phyloP scores from a whole-genome alignment of 225 moss, liverwort and hornwort species.

The Pseudoscleropodium purum region DNA sequence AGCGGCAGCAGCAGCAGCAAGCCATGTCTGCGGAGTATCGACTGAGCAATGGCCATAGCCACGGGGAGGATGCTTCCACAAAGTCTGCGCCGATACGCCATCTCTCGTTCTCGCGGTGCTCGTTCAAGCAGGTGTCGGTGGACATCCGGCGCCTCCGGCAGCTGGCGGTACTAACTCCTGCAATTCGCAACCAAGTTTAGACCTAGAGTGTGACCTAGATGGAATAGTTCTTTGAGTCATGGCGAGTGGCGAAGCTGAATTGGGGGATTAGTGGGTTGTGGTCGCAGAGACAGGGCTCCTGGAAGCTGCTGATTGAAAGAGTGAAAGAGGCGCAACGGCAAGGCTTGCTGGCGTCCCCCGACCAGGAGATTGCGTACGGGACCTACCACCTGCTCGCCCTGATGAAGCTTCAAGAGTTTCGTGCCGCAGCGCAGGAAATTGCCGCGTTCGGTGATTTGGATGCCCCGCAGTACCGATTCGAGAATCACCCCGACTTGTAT shows the following conservation, averaged over 20 bases:
- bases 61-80: neutral
- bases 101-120: constrained; percentile 33
- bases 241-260: constrained; percentile 14
- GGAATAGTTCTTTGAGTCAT: neutral
- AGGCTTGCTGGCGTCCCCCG: constrained; percentile 44
- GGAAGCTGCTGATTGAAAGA: constrained; percentile 70
- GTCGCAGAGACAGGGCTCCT: constrained; percentile 80
- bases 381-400: constrained; percentile 73
- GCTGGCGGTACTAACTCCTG: constrained; percentile 31
- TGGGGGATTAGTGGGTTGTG: constrained; percentile 20
- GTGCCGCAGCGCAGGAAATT: constrained; percentile 60
- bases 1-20: neutral
- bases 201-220: neutral
- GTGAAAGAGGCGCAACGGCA: constrained; percentile 64
- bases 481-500: constrained; percentile 29
- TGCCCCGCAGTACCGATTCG: constrained; percentile 62
- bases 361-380: constrained; percentile 63
- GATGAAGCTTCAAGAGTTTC: constrained; percentile 80
- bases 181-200: neutral
- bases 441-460: constrained; percentile 74
- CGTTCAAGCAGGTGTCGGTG: constrained; percentile 44
- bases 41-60: constrained; percentile 13
- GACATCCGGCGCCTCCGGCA: constrained; percentile 37
- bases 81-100: constrained; percentile 31
- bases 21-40: constrained; percentile 9